These are phyloP conservation scores for Ophiostoma sp. DNA, from an alignment of 2,329 filamentous ascomycete genomes.

Conservation along the genomic window DNA sequence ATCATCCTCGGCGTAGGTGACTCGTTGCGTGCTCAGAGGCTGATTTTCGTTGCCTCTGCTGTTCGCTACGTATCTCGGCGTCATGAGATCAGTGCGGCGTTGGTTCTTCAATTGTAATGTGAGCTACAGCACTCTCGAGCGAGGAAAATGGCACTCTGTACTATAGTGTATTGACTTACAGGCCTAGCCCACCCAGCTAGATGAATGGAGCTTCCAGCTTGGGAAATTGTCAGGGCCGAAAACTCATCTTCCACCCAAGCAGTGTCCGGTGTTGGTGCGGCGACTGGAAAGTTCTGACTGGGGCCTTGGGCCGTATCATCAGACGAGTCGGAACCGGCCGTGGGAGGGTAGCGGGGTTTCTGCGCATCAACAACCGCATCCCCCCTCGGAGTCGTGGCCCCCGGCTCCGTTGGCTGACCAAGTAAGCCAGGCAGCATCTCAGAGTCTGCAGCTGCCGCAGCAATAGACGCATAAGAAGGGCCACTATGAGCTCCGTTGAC, in stretches of 20 bases:
- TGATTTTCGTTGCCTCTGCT: conserved; percentile 13
- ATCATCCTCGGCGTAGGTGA: conserved; percentile 21
- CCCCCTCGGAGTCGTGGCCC: background rate
- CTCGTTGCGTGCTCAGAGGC: conserved; percentile 2
- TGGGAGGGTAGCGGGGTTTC: background rate
- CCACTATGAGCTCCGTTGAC: background rate
- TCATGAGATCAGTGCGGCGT: conserved; percentile 18
- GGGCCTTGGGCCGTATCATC: background rate
- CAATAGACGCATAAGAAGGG: conserved; percentile 11
- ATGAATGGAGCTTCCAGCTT: background rate
- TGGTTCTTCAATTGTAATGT: conserved; percentile 4
- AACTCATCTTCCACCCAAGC: conserved; percentile 21
- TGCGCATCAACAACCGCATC: background rate
- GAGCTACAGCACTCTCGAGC: background rate
- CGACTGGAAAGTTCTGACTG: background rate
- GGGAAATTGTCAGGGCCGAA: background rate
- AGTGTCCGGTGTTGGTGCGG: background rate
- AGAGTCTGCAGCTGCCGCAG: background rate
- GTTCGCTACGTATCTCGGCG: conserved; percentile 21
- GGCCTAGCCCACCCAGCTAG: conserved; percentile 26
- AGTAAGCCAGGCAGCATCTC: background rate
- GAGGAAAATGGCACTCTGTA: background rate
- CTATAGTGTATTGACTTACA: conserved; percentile 16
- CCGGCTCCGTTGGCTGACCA: background rate
- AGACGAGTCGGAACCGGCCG: background rate